Conservation (phyloP, 148 eudicot genomes). For the Pouteria glomerata region DNA sequence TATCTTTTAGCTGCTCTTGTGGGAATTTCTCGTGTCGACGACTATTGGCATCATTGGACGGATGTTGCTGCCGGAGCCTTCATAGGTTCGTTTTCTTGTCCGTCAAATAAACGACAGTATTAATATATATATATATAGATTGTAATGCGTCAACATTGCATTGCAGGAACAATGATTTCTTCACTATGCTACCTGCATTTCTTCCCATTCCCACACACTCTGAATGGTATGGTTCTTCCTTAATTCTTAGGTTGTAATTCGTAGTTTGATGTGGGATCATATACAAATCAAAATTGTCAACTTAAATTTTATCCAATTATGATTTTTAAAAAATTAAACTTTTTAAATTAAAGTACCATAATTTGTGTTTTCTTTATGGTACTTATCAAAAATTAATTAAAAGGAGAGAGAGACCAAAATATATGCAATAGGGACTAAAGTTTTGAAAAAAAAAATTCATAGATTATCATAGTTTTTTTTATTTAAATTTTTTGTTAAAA, state of each 20-base stretch:
- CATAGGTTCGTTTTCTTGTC: slow-evolving; percentile 13
- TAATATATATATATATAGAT: neutral
- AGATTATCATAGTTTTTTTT: too few relatives aligned
- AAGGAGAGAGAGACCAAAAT: too few relatives aligned
- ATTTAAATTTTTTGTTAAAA: too few relatives aligned
- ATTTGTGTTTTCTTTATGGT: too few relatives aligned
- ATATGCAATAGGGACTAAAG: too few relatives aligned
- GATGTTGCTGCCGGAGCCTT: slow-evolving; percentile 26
- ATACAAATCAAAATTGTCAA: too few relatives aligned
- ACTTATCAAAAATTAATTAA: neutral
- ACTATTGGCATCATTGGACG: slow-evolving; percentile 39
- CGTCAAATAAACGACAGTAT: too few relatives aligned
- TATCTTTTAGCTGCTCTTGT: slow-evolving; percentile 24
- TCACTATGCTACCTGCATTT: slow-evolving; percentile 27
- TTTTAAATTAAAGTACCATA: too few relatives aligned
- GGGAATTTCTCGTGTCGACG: slow-evolving; percentile 38
- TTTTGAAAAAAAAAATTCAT: too few relatives aligned
- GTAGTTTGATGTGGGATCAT: neutral
- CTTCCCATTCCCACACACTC: slow-evolving; percentile 21
- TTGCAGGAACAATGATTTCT: slow-evolving; percentile 20
- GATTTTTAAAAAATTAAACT: too few relatives aligned
- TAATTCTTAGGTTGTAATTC: neutral
- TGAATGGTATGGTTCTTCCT: slow-evolving; percentile 9
- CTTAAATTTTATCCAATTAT: too few relatives aligned
- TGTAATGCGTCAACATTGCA: neutral